Evolutionary conservation across 164 flowering plant species (phyloP).

Genomic region (Chimonanthus salicifolius): DNA sequence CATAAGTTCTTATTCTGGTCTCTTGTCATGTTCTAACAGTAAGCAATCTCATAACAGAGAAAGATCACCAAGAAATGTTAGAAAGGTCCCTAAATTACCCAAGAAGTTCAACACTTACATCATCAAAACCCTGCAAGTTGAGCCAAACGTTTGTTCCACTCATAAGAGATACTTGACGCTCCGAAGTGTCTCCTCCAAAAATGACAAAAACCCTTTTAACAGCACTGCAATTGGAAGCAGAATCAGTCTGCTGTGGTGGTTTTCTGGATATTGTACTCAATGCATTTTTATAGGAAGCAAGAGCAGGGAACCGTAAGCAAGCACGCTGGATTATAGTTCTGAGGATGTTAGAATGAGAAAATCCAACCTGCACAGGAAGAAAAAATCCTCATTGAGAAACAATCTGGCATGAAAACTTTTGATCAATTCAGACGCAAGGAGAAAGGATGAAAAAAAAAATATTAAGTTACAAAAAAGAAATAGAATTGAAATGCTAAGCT

Average conservation of each 20-base stretch:
- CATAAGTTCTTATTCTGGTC: too few species aligned
- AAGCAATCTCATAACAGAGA: not conserved
- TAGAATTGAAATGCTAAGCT: too few species aligned
- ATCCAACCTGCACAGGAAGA: conserved; percentile 54
- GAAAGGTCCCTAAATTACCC: not conserved
- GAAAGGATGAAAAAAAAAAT: not conserved
- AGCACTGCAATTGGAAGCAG: conserved; percentile 17
- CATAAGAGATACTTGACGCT: conserved; percentile 92
- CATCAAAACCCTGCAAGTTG: conserved; percentile 69
- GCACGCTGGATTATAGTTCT: conserved; percentile 70
- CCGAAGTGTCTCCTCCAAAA: conserved; percentile 90
- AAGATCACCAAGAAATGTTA: not conserved
- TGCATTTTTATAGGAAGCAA: conserved; percentile 25
- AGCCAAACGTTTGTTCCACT: conserved; percentile 98
- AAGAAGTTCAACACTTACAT: conserved; percentile 44
- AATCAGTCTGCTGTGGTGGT: conserved; percentile 17
- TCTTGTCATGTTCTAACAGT: too few species aligned
- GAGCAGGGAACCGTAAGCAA: conserved; percentile 61
- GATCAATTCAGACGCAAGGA: not conserved
- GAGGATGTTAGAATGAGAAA: conserved; percentile 82
- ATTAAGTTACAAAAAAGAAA: too few species aligned
- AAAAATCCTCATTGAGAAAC: not conserved
- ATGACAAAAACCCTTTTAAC: conserved; percentile 59
- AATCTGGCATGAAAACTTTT: not conserved
- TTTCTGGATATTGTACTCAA: conserved; percentile 27